These are phyloP conservation scores for Udeniomyces megalosporus DNA, from an alignment of 768 basidiomycete genomes.

Conservation along the genomic window DNA sequence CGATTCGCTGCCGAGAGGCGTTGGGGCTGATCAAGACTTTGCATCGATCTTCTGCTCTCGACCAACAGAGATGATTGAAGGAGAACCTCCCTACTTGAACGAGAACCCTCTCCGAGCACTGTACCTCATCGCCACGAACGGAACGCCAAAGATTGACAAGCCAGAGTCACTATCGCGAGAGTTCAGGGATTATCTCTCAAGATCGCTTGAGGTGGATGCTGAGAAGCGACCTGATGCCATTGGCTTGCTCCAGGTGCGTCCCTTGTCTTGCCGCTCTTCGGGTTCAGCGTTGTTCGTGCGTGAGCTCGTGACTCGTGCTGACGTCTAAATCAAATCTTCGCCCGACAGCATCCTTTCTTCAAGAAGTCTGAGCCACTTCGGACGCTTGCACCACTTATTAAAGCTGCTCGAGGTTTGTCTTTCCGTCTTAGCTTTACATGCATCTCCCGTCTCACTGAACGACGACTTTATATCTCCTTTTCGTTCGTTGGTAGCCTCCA, in stretches of 20 bases:
- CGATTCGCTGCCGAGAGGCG: not conserved
- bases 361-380: slow-evolving; percentile 69
- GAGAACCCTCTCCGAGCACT: slow-evolving; percentile 81
- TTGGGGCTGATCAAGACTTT: too few relatives aligned
- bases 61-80: slow-evolving; percentile 82
- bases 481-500: not conserved
- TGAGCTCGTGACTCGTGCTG: not conserved
- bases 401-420: slow-evolving; percentile 50
- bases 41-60: not conserved
- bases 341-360: slow-evolving; percentile 65
- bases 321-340: not conserved
- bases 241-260: slow-evolving; percentile 53
- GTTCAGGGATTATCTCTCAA: slow-evolving; percentile 78
- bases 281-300: too few relatives aligned
- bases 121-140: slow-evolving; percentile 95
- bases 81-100: slow-evolving; percentile 88
- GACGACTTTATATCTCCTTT: too few relatives aligned
- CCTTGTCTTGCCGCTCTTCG: too few relatives aligned
- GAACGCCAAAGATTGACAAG: slow-evolving; percentile 89
- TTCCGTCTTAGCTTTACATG: too few relatives aligned
- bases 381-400: slow-evolving; percentile 75
- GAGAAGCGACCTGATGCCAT: slow-evolving; percentile 82
- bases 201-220: slow-evolving; percentile 82
- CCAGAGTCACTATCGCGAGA: slow-evolving; percentile 56
- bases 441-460: too few relatives aligned